Conservation (phyloP, 192 early-diverging fungal genomes). For the Glomus cerebriforme region DNA sequence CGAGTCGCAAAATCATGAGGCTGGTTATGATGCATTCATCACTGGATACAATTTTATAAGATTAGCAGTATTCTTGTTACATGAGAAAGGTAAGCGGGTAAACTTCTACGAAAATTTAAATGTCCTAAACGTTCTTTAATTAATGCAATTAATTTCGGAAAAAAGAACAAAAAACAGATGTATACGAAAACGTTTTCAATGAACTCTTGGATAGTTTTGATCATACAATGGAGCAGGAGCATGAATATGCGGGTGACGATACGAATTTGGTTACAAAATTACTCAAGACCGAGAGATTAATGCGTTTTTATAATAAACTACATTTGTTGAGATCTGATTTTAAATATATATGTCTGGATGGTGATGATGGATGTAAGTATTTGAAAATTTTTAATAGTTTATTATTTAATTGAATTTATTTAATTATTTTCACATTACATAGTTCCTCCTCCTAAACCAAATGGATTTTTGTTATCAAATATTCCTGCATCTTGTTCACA, state of each 20-base stretch:
- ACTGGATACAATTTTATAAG: slow-evolving; percentile 82
- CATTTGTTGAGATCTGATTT: slow-evolving; percentile 70
- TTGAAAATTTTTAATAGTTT: neutral
- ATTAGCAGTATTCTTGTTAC: slow-evolving; percentile 55
- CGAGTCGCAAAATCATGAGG: slow-evolving; percentile 74
- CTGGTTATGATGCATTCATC: slow-evolving; percentile 89
- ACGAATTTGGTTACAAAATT: neutral
- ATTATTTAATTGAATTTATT: neutral
- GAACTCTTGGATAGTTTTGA: neutral
- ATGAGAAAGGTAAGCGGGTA: slow-evolving; percentile 35
- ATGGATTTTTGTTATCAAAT: slow-evolving; percentile 30
- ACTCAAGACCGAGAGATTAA: slow-evolving; percentile 29
- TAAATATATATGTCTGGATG: slow-evolving; percentile 58
- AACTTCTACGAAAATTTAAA: neutral
- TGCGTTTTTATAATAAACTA: slow-evolving; percentile 57
- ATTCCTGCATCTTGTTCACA: slow-evolving; percentile 11
- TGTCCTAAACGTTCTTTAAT: neutral
- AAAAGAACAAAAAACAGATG: neutral
- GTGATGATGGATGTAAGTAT: slow-evolving; percentile 41
- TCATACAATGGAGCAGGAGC: slow-evolving; percentile 5
- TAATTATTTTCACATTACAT: neutral
- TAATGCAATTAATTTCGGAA: neutral
- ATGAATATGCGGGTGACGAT: neutral
- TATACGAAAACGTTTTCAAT: neutral
- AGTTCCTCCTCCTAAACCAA: slow-evolving; percentile 19